Evolutionary conservation across 257 asterid genomes (phyloP).

Genomic region (Mentha longifolia): DNA sequence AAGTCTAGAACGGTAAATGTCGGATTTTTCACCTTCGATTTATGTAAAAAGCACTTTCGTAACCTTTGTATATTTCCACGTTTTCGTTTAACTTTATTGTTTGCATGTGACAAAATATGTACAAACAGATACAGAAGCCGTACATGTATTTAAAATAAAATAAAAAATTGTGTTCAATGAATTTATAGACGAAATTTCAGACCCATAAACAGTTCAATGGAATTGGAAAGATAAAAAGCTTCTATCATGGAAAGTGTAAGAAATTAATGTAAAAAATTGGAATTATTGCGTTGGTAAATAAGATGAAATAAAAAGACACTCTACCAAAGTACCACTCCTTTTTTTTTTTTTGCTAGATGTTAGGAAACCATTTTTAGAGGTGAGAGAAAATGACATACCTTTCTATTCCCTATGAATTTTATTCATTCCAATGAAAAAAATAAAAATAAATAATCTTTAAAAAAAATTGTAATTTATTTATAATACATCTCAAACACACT

Average conservation of each 20-base stretch:
- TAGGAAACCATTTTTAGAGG: constrained; percentile 12
- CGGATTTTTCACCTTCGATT: not conserved
- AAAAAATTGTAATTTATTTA: too few relatives aligned
- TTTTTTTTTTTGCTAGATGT: constrained; percentile 3
- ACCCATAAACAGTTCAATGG: not conserved
- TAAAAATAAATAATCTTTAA: too few relatives aligned
- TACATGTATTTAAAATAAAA: not conserved
- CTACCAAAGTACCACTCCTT: not conserved
- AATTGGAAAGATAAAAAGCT: not conserved
- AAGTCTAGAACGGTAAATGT: not conserved
- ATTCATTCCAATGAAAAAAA: not conserved
- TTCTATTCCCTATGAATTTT: not conserved
- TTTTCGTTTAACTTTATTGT: not conserved
- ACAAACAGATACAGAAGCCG: not conserved
- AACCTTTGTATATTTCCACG: not conserved
- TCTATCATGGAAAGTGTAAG: not conserved
- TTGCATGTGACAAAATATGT: not conserved
- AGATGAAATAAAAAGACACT: not conserved
- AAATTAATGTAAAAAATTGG: not conserved
- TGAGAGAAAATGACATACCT: not conserved
- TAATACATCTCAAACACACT: too few relatives aligned
- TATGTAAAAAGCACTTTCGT: not conserved
- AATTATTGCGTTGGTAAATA: constrained; percentile 1
- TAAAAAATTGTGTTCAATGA: not conserved
- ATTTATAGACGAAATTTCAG: not conserved